Evolutionary conservation across 2,329 filamentous ascomycete genomes (phyloP), one percentile per base, ranked within the genome.

Genomic region (Colletotrichum paranaense): DNA sequence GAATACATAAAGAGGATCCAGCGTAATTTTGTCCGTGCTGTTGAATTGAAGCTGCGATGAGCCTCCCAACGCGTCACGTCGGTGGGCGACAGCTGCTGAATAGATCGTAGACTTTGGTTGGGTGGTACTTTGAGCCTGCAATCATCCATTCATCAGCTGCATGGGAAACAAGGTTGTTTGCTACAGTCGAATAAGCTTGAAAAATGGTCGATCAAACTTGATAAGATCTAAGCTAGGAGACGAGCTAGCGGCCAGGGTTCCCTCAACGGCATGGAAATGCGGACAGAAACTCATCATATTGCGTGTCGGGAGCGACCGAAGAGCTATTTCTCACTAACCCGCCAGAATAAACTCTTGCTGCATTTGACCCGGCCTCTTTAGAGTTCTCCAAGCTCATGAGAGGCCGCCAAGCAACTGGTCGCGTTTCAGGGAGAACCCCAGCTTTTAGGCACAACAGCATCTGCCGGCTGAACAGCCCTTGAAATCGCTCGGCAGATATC

Each of bases 241-340:
- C 16, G 8, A 35, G 28, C 16, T 30, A 28, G 22, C 38, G 38
- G 11, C 19, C n/a, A 53, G n/a, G 22, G 7, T 22, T 38, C 7
- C 19, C 58, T 12, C n/a, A 14, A 22, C 30, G n/a, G 5, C n/a
- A n/a, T 26, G 55, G 22, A 14, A 24, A 62, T 42, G 16, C 4
- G 22, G 22, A n/a, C 14, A 14, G 4, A 32, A 30, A 49, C 22
- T 42, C 28, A 68, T 28, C 14, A 22, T 22, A 30, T 62, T 62
- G 5, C 64, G 58, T 57, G 30, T 72, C 35, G 38, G 57, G 16
- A 68, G 8, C 5, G 22, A 14, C 22, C 52, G 30, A 67, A 11
- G 67, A 70, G 55, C 57, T 68, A 46, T 35, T 52, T 19, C 57
- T 68, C 49, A 57, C 9, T 60, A 12, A 19, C 8, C 22, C 2